Evolutionary conservation across 2,329 filamentous ascomycete species (phyloP), one percentile per base, ranked within the genome.

Genomic region (Apiospora sp.): DNA sequence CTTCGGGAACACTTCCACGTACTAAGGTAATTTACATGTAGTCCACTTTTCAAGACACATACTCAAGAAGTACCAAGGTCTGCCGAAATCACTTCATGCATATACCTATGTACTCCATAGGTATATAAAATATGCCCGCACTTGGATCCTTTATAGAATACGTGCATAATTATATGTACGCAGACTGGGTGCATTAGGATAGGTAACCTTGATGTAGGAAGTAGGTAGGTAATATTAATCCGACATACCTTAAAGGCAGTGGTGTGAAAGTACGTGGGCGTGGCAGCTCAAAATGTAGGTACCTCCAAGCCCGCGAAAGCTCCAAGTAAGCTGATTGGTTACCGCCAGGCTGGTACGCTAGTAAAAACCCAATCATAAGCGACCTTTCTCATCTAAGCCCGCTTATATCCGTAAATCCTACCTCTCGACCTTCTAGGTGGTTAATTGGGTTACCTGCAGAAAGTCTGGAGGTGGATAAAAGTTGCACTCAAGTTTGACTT

Each of bases 1-100:
- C 8, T 64, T 64, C 54, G 54, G 54, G 16, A 64, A 64, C 30
- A n/a, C 41, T 64, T 41, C 34, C 58, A 64, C 34, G 10, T 61
- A 22, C 27, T 0, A 19, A 46, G 4, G 13, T 19, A 19, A 16
- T 14, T 16, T 46, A 61, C 16, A 4, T 64, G 14, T 19, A n/a
- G 34, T 64, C 34, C 30, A 37, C 41, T 64, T 64, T 64, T 41
- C 22, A 10, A 41, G 30, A 41, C 22, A 10, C 8, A 37, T n/a
- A 30, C 44, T 48, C 22, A 5, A 48, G 3, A 22, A 22, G 44
- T 48, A 49, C 22, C 48, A 22, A 49, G 48, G 22, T 49, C 37
- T 41, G 37, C 37, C 10, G 37, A 41, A 41, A 41, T 41, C 37
- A 41, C 37, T 41, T 41, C 7, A 41, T 41, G 37, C 37, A 41